Conservation (phyloP, 2,329 filamentous ascomycete genomes). For the Trichoderma sp. region DNA sequence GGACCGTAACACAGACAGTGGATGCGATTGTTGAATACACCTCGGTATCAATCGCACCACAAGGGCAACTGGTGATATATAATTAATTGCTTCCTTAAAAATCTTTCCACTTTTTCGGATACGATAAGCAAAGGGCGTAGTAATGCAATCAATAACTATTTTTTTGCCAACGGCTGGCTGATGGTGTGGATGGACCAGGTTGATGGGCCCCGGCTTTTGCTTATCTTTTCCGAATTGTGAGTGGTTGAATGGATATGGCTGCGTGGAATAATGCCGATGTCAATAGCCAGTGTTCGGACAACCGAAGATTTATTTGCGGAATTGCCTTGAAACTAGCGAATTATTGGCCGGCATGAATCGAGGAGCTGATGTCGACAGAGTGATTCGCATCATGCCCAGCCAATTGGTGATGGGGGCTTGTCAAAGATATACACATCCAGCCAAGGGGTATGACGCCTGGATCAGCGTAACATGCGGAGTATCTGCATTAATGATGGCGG, state of each 20-base stretch:
- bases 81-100: background rate
- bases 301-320: background rate
- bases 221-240: constrained; percentile 15
- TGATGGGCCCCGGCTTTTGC: constrained; percentile 1
- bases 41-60: background rate
- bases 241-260: background rate
- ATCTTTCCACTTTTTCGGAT: constrained; percentile 4
- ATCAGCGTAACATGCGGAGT: constrained; percentile 3
- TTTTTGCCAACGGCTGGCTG: background rate
- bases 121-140: constrained; percentile 11
- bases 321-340: background rate
- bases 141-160: constrained; percentile 6
- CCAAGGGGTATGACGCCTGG: background rate
- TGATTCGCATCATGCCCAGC: background rate
- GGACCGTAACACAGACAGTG: background rate
- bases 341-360: background rate
- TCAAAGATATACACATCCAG: background rate
- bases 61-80: background rate
- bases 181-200: constrained; percentile 6
- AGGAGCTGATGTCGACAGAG: background rate
- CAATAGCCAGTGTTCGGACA: background rate
- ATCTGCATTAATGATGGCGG: background rate
- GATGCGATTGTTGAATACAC: background rate
- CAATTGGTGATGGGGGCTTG: background rate
- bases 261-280: background rate